Evolutionary conservation across 768 basidiomycete species (phyloP).

Genomic region (Psilocybe tampanensis): DNA sequence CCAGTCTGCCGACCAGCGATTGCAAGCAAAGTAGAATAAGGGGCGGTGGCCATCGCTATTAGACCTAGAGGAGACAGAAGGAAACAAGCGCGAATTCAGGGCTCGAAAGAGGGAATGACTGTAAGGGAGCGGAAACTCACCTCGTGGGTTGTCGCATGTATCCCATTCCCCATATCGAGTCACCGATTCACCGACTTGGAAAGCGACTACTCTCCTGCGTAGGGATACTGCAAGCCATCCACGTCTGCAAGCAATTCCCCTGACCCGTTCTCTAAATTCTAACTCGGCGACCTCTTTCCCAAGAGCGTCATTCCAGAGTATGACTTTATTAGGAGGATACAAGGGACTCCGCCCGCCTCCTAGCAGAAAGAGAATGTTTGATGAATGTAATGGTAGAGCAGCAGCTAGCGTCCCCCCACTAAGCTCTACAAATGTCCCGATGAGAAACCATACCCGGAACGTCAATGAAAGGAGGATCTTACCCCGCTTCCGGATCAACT

Average conservation of each 20-base stretch:
- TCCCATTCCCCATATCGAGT: constrained; percentile 78
- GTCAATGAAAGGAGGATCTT: constrained; percentile 19
- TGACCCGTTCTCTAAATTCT: constrained; percentile 84
- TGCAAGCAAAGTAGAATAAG: constrained; percentile 79
- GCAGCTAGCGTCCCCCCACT: constrained; percentile 78
- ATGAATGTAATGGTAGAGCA: constrained; percentile 77
- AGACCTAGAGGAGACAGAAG: constrained; percentile 48
- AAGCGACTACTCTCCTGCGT: constrained; percentile 77
- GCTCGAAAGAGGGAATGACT: constrained; percentile 11
- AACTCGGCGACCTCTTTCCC: constrained; percentile 84
- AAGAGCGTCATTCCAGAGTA: constrained; percentile 84
- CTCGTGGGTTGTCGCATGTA: constrained; percentile 84
- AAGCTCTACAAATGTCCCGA: constrained; percentile 53
- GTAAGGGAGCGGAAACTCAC: constrained; percentile 38
- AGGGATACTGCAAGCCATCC: constrained; percentile 86
- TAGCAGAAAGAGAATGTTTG: constrained; percentile 82
- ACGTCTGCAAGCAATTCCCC: constrained; percentile 77
- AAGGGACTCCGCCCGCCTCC: constrained; percentile 88
- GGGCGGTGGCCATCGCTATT: constrained; percentile 76
- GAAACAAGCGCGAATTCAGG: constrained; percentile 12
- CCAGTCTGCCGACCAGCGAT: constrained; percentile 87
- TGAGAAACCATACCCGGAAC: constrained; percentile 2
- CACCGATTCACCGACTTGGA: constrained; percentile 63
- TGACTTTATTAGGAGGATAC: constrained; percentile 90
- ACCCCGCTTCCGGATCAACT: constrained; percentile 84